Evolutionary conservation across 164 flowering plant genomes (phyloP), one percentile per base, ranked within the genome.

Genomic region (Nymphaea thermarum): DNA sequence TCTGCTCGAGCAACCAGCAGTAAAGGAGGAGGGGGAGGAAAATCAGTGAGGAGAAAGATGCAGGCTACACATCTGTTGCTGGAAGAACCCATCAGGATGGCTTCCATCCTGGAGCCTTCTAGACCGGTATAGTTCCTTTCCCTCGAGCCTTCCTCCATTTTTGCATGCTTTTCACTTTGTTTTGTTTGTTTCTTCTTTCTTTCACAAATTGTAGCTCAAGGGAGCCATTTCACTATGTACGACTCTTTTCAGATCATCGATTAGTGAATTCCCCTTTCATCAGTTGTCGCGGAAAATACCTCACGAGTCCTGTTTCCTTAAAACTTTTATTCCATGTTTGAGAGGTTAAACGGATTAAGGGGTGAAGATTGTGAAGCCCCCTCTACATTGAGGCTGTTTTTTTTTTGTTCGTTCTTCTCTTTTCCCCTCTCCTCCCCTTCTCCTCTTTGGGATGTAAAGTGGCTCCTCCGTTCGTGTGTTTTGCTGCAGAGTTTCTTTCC

Each of bases 51-150:
- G 14, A 11, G 66, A 64, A 90, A 77, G 65, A 93, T 93, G 98
- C 95, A 90, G 72, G 76, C 90, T 2, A 82, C 75, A 70, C 95
- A 90, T 76, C 70, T 93, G 74, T 90, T 87, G 64, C 91, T 93
- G 74, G 98, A 93, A 67, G 98, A 93, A 76, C 98, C 98, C 0
- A 93, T 93, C 70, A 75, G 98, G 83, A 93, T 93, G 98, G 93
- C 90, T 70, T 87, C 98, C 61, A 86, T 93, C 71, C 88, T 93
- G 47, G 96, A 93, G 82, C 89, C 98, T 25, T 87, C 98, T 41
- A 90, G 86, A 73, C 6, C 87, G 41, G 98, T 93, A 70, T 8
- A 51, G 12, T 15, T 51, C 14, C 14, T 5, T 4, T 45, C 62
- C 53, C 36, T 42, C 17, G 43, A 62, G 41, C 43, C 44, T 45